Percentiles rank a stretch among this genome's conserved stretches.
Evolutionary conservation across 805 yeast species (phyloP).

Genomic region (Ogataea pini): DNA sequence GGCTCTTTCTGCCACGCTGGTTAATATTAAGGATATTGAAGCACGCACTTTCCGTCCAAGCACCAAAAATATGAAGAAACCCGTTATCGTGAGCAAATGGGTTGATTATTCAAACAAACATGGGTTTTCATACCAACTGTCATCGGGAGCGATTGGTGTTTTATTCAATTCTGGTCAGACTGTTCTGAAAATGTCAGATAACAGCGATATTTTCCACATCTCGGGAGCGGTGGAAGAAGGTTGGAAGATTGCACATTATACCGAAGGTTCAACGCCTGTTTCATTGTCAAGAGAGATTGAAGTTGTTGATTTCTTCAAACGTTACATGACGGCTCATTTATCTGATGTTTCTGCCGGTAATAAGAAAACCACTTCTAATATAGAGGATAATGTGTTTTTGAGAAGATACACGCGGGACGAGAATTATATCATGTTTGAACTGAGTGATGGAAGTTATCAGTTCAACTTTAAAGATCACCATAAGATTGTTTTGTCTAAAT

Average conservation of each 20-base stretch:
- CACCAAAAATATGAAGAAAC: slow-evolving; percentile 41
- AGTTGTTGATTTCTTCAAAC: slow-evolving; percentile 83
- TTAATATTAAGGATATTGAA: slow-evolving; percentile 31
- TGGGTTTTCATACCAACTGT: slow-evolving; percentile 91
- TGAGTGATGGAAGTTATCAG: slow-evolving; percentile 90
- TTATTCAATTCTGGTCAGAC: slow-evolving; percentile 84
- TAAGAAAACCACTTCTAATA: slow-evolving; percentile 34
- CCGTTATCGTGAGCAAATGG: slow-evolving; percentile 88
- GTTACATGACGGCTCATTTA: slow-evolving; percentile 88
- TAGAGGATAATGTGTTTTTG: slow-evolving; percentile 70
- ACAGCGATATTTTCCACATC: slow-evolving; percentile 66
- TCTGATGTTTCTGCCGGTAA: slow-evolving; percentile 74
- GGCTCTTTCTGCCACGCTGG: slow-evolving; percentile 30
- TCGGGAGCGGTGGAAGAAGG: slow-evolving; percentile 49
- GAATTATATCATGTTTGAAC: slow-evolving; percentile 85
- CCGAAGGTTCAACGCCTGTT: slow-evolving; percentile 43
- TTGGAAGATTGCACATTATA: slow-evolving; percentile 54
- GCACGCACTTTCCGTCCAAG: slow-evolving; percentile 19
- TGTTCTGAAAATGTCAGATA: slow-evolving; percentile 67
- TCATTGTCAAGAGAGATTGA: slow-evolving; percentile 70
- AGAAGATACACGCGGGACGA: slow-evolving; percentile 80
- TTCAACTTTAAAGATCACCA: slow-evolving; percentile 95
- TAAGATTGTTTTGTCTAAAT: slow-evolving; percentile 76
- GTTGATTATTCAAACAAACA: slow-evolving; percentile 96
- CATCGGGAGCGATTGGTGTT: slow-evolving; percentile 89